Evolutionary conservation across 768 basidiomycete genomes (phyloP).

Genomic region (Russula abietina): DNA sequence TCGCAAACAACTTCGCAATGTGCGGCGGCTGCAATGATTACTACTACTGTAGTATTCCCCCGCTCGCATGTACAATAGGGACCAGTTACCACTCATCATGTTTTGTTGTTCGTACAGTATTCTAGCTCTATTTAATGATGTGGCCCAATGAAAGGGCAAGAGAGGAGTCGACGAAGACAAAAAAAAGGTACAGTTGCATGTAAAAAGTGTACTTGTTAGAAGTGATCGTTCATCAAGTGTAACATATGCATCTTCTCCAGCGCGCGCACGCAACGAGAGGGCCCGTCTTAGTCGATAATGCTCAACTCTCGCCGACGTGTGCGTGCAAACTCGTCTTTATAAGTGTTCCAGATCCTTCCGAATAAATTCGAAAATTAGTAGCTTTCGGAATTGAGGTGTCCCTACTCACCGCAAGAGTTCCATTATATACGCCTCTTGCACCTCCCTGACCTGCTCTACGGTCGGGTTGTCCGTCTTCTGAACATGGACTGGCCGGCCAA

Average conservation of each 20-base stretch:
- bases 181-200: not conserved
- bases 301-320: constrained; percentile 70
- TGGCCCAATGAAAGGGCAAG: not conserved
- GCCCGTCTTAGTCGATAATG: constrained; percentile 56
- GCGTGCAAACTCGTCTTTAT: constrained; percentile 91
- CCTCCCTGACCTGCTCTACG: constrained; percentile 68
- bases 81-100: not conserved
- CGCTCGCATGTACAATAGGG: no score
- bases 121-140: constrained; percentile 16
- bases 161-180: not conserved
- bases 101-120: constrained; percentile 18
- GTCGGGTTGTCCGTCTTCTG: constrained; percentile 71
- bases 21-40: no score
- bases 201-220: not conserved
- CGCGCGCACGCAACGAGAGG: not conserved
- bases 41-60: no score
- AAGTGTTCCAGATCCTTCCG: constrained; percentile 89
- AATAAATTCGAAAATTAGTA: constrained; percentile 1
- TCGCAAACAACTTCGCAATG: no score
- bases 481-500: constrained; percentile 84
- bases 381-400: not conserved
- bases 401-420: constrained; percentile 75
- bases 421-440: constrained; percentile 84
- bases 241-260: not conserved
- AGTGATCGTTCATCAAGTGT: not conserved